A percentile compares a stretch with the other conserved stretches of the same genome.
These are phyloP conservation scores for Malus asiatica DNA, from an alignment of 306 rosid species.

Conservation along the genomic window DNA sequence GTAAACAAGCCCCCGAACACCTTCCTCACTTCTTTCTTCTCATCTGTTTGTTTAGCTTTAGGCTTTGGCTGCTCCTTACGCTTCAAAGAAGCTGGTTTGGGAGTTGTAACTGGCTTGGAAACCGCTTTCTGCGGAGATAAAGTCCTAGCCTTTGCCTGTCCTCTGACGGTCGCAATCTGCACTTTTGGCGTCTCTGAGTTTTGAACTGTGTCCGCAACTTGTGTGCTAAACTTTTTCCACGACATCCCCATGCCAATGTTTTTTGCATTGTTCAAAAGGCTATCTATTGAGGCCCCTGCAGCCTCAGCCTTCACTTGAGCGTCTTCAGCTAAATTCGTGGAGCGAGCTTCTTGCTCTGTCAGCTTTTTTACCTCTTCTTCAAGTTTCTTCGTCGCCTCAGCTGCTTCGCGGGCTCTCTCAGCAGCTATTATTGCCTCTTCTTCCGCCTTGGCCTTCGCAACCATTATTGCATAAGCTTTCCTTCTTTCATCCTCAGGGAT, in stretches of 20 bases:
- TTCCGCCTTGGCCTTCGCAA: constrained; percentile 67
- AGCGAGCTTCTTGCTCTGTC: constrained; percentile 37
- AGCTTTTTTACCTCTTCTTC: constrained; percentile 57
- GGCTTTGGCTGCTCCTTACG: constrained; percentile 37
- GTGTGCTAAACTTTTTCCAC: constrained; percentile 67
- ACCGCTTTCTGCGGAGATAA: constrained; percentile 49
- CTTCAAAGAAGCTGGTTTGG: constrained; percentile 16
- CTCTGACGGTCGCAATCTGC: constrained; percentile 82
- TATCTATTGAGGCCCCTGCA: constrained; percentile 47
- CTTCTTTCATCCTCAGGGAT: constrained; percentile 92
- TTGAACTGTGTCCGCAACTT: constrained; percentile 43
- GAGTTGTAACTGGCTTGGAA: constrained; percentile 31
- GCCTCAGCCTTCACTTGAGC: constrained; percentile 47
- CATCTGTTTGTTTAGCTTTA: constrained; percentile 24
- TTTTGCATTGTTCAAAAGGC: constrained; percentile 59
- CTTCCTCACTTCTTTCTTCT: constrained; percentile 53
- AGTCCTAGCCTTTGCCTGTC: constrained; percentile 77
- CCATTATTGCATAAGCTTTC: constrained; percentile 57
- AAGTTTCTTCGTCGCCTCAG: constrained; percentile 46
- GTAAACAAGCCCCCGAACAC: constrained; percentile 85
- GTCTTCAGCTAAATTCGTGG: constrained; percentile 50
- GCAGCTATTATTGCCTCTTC: constrained; percentile 64
- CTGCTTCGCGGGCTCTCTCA: constrained; percentile 51
- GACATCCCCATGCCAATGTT: constrained; percentile 59
- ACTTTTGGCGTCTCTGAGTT: constrained; percentile 47